Base-by-base conservation (phyloP, 306 rosid species). In the Cicer arietinum region DNA sequence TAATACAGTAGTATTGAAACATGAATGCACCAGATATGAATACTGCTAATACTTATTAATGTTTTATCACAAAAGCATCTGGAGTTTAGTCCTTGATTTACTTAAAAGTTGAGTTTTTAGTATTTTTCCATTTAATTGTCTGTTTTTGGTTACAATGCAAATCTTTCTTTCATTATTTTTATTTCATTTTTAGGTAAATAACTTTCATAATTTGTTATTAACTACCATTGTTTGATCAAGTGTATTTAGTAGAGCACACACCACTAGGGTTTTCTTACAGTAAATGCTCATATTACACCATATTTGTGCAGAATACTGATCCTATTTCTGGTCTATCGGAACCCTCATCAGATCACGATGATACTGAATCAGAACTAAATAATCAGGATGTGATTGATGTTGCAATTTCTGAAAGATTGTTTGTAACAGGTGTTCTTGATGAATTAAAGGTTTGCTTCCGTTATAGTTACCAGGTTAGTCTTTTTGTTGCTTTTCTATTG, bases 381-480 rank as follows among this genome's bases (percentile, higher is more conserved):
- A 88, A 81, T 46, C 72, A 64, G 51, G 86, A 76, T 48, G 46
- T 47, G 11, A 20, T 78, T 72, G 86, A 85, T 75, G 63, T 79
- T 50, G 73, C 84, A 45, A 79, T 79, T 61, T 63, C 84, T 47
- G 98, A 94, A 88, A 89, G 52, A 42, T 78, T 88, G 77, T 94
- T 94, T 79, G 76, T 94, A 62, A 90, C 94, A 62, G 98, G 98
- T 18, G 87, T 88, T 85, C 98, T 94, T 79, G 98, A 94, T 82
- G 98, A 91, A 65, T 89, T 94, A 42, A 94, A 88, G 81, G 86
- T 94, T 84, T 71, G 89, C 94, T 88, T 94, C 89, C 85, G 94
- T 80, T 88, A 84, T 67, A 84, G 97, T 67, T 30, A 68, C 82
- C 90, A 91, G 94, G 99, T 94, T 90, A 75, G 81, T 40, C 30